phyloP scores from a whole-genome alignment of 1,284 basidiomycete species.

The Mycena sp. region DNA sequence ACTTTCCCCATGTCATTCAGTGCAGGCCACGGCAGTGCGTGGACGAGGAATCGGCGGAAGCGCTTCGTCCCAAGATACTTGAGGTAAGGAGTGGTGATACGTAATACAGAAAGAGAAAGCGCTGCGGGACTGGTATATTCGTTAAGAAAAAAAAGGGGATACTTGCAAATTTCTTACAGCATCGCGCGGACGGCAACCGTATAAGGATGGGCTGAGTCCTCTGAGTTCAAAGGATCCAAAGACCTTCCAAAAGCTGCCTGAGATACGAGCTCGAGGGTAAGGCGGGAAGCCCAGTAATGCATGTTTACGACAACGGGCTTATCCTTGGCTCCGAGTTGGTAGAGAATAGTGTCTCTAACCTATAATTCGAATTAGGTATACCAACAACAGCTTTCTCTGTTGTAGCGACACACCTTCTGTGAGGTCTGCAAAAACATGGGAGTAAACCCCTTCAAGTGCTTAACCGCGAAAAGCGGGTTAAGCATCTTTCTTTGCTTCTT shows the following conservation, averaged over 20 bases:
- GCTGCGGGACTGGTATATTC: conserved; percentile 12
- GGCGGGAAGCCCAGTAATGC: conserved; percentile 18
- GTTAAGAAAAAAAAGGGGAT: not conserved
- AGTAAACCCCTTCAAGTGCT: conserved; percentile 13
- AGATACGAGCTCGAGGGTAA: conserved; percentile 21
- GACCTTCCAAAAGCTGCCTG: conserved; percentile 15
- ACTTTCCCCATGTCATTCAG: conserved; percentile 19
- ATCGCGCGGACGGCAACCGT: conserved; percentile 20
- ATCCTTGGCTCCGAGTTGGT: conserved; percentile 8
- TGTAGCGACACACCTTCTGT: not conserved
- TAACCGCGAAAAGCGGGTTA: conserved; percentile 20
- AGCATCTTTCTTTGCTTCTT: conserved; percentile 18
- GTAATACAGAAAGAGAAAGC: conserved; percentile 14
- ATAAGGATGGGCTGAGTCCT: conserved; percentile 19
- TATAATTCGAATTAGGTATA: too few species aligned
- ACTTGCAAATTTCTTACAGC: conserved; percentile 3
- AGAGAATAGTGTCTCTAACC: conserved; percentile 7
- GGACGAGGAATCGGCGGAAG: conserved; percentile 17
- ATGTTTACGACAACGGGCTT: conserved; percentile 11
- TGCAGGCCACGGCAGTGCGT: conserved; percentile 17
- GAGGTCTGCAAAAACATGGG: conserved; percentile 8
- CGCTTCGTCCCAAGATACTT: conserved; percentile 10
- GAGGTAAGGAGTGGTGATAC: conserved; percentile 14
- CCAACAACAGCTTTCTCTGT: too few species aligned
- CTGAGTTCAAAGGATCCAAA: conserved; percentile 17